Percentiles rank a stretch among this genome's conserved stretches.
Conservation (phyloP, 2,329 filamentous ascomycete genomes). For the Microdochium bolleyi region DNA sequence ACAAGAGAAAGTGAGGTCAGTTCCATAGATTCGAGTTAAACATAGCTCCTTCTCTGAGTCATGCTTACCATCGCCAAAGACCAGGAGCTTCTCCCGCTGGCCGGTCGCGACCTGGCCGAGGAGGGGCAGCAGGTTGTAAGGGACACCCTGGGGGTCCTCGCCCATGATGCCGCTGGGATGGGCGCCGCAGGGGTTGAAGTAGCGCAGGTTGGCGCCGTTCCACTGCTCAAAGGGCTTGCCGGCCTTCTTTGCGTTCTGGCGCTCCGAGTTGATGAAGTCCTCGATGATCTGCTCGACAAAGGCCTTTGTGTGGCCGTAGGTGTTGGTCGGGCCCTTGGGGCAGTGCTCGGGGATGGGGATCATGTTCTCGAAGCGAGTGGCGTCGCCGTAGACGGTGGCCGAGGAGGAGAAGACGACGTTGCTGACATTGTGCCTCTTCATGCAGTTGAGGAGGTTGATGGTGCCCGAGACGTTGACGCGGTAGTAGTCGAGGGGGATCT, state of each 20-base stretch:
- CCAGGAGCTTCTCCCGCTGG: constrained; percentile 85
- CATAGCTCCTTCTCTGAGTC: neutral
- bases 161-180: constrained; percentile 97
- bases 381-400: constrained; percentile 96
- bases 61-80: constrained; percentile 80
- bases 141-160: constrained; percentile 91
- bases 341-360: constrained; percentile 97
- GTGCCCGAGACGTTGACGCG: constrained; percentile 92
- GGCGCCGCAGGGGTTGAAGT: constrained; percentile 95
- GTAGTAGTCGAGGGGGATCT: constrained; percentile 97
- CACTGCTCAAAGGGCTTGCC: constrained; percentile 72
- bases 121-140: constrained; percentile 90
- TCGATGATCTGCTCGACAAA: constrained; percentile 88
- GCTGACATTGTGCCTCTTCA: constrained; percentile 82
- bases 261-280: constrained; percentile 81
- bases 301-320: constrained; percentile 94
- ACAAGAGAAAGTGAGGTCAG: neutral
- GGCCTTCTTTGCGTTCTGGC: constrained; percentile 72
- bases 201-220: constrained; percentile 89
- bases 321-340: constrained; percentile 93
- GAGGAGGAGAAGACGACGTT: constrained; percentile 99
- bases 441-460: constrained; percentile 75
- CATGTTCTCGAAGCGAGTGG: constrained; percentile 93
- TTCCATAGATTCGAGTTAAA: neutral
- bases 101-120: constrained; percentile 94